These are phyloP conservation scores for Russula brevipes DNA, from an alignment of 768 basidiomycete species.

Conservation along the genomic window DNA sequence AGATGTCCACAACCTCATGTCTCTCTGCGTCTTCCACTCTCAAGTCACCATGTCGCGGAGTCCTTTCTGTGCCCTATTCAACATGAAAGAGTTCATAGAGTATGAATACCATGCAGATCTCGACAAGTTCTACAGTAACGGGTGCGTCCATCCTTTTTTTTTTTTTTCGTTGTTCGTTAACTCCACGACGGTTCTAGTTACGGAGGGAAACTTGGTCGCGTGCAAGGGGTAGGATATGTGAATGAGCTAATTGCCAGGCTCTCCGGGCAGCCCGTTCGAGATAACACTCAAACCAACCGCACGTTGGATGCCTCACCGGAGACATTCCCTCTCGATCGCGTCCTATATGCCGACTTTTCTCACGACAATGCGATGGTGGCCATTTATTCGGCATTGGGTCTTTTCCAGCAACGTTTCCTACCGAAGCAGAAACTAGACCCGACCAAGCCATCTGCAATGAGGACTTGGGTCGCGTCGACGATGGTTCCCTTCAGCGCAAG, in stretches of 20 bases:
- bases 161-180: not conserved
- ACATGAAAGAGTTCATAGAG: conserved; percentile 51
- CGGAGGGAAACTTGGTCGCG: conserved; percentile 61
- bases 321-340: conserved; percentile 68
- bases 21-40: conserved; percentile 79
- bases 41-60: conserved; percentile 47
- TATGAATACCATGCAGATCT: conserved; percentile 72
- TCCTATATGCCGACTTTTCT: conserved; percentile 73
- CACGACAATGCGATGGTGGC: conserved; percentile 85
- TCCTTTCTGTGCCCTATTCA: conserved; percentile 73
- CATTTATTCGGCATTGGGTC: conserved; percentile 59
- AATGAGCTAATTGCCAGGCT: conserved; percentile 84
- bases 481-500: conserved; percentile 72
- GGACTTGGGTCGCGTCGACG: conserved; percentile 49
- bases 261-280: conserved; percentile 53
- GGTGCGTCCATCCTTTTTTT: conserved; percentile 39
- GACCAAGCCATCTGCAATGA: conserved; percentile 21
- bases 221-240: conserved; percentile 82
- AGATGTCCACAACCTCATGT: conserved; percentile 59
- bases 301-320: conserved; percentile 58
- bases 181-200: conserved; percentile 39
- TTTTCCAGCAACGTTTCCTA: conserved; percentile 27
- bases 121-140: conserved; percentile 73
- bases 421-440: conserved; percentile 28
- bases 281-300: conserved; percentile 69